Conservation (phyloP, 352 stramenopile species). For the Pilasporangium apinafurcum region DNA sequence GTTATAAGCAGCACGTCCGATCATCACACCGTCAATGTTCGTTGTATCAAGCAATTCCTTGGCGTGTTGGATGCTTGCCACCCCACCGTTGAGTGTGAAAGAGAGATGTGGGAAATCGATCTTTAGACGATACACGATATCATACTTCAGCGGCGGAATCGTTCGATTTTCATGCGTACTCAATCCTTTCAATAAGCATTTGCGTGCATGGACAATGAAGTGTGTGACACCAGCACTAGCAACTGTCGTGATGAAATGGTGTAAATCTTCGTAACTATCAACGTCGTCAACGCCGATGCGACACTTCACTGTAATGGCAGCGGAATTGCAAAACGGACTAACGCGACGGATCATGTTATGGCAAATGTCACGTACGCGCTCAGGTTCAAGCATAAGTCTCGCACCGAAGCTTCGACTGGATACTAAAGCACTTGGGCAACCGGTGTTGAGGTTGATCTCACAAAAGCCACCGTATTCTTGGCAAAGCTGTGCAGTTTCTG, state of each 20-base stretch:
- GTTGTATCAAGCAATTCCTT: slow-evolving; percentile 79
- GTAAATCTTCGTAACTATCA: slow-evolving; percentile 90
- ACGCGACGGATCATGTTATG: slow-evolving; percentile 73
- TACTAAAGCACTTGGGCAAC: slow-evolving; percentile 87
- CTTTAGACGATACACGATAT: slow-evolving; percentile 92
- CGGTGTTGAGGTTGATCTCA: slow-evolving; percentile 97
- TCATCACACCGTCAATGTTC: slow-evolving; percentile 86
- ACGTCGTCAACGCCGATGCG: slow-evolving; percentile 95
- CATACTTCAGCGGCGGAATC: slow-evolving; percentile 95
- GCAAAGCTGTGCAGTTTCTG: slow-evolving; percentile 70
- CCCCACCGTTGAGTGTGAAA: slow-evolving; percentile 97
- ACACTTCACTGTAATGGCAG: slow-evolving; percentile 97
- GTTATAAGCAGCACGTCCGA: slow-evolving; percentile 86
- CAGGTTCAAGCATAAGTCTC: slow-evolving; percentile 95
- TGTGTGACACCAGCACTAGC: slow-evolving; percentile 87
- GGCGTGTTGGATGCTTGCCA: slow-evolving; percentile 90
- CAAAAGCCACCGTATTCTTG: slow-evolving; percentile 87
- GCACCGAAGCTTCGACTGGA: slow-evolving; percentile 93
- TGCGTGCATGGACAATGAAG: slow-evolving; percentile 98
- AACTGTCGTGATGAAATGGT: slow-evolving; percentile 92
- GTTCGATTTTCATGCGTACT: slow-evolving; percentile 97
- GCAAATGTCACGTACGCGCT: slow-evolving; percentile 92
- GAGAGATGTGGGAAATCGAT: slow-evolving; percentile 94
- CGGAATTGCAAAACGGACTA: slow-evolving; percentile 9
- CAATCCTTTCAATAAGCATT: slow-evolving; percentile 95